Evolutionary conservation across 345 rosid species (phyloP).

Genomic region (Bruguiera gymnorhiza): DNA sequence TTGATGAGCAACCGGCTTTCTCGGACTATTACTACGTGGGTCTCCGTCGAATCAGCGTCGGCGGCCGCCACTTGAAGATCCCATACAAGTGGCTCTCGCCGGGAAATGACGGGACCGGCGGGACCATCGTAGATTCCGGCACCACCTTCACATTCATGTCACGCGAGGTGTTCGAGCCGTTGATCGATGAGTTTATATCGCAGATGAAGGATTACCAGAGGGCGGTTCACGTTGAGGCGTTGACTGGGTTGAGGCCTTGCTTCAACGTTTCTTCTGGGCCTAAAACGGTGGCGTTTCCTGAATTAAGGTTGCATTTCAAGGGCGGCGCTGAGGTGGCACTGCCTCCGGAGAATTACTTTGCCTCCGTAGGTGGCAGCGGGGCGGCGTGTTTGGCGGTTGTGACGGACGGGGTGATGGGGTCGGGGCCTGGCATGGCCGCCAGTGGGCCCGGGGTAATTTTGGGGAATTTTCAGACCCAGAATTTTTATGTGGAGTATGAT

Average conservation of each 20-base stretch:
- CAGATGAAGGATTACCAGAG: constrained; percentile 28
- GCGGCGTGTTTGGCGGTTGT: constrained; percentile 37
- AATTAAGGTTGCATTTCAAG: constrained; percentile 33
- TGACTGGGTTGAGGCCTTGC: constrained; percentile 33
- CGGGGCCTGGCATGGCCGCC: neutral
- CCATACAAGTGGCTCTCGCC: constrained; percentile 24
- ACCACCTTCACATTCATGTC: constrained; percentile 39
- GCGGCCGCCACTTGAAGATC: constrained; percentile 23
- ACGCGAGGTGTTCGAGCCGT: constrained; percentile 20
- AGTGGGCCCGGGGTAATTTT: constrained; percentile 35
- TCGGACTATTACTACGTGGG: constrained; percentile 36
- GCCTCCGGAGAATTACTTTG: constrained; percentile 34
- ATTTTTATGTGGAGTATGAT: constrained; percentile 44
- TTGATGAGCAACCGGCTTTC: constrained; percentile 2
- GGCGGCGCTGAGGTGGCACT: constrained; percentile 39
- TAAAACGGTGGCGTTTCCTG: constrained; percentile 19
- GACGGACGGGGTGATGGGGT: constrained; percentile 14
- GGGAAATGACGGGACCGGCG: constrained; percentile 28
- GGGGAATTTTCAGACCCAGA: constrained; percentile 42
- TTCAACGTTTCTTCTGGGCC: constrained; percentile 8
- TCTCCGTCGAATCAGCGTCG: constrained; percentile 32
- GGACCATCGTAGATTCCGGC: constrained; percentile 40
- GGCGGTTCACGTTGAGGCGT: constrained; percentile 18
- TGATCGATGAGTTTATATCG: constrained; percentile 23
- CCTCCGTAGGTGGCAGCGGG: constrained; percentile 13